Conservation (phyloP, 306 rosid species). For the Pyrus bretschneideri region DNA sequence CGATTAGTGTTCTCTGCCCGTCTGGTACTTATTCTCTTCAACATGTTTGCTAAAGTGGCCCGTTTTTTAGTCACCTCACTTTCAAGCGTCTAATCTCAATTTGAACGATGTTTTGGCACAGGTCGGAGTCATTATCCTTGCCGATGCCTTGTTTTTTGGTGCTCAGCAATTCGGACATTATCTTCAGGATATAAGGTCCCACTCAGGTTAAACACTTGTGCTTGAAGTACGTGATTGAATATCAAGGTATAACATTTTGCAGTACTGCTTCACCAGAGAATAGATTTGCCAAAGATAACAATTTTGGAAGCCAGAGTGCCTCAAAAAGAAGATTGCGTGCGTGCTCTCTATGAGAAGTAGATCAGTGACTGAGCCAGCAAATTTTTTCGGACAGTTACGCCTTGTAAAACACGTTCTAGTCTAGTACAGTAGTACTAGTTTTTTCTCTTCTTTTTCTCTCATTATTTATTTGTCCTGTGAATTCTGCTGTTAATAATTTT, state of each 20-base stretch:
- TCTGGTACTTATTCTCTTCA: constrained; percentile 45
- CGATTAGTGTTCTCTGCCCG: constrained; percentile 79
- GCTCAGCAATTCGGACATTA: constrained; percentile 67
- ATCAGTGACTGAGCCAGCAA: neutral
- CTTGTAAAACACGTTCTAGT: constrained; percentile 19
- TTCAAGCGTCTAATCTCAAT: neutral
- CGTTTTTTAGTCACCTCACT: neutral
- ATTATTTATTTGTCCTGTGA: neutral
- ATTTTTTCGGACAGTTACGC: constrained; percentile 1
- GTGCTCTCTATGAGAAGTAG: neutral
- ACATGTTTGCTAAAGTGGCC: neutral
- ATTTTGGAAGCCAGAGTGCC: constrained; percentile 19
- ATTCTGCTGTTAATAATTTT: neutral
- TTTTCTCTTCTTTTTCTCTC: neutral
- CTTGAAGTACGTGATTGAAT: neutral
- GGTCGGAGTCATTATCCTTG: constrained; percentile 62
- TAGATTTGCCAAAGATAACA: constrained; percentile 14
- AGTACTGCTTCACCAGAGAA: constrained; percentile 14
- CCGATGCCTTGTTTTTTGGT: constrained; percentile 66
- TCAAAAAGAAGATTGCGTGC: neutral
- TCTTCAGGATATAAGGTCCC: constrained; percentile 65
- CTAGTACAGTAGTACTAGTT: neutral
- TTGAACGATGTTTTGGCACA: constrained; percentile 25
- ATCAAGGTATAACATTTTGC: constrained; percentile 8
- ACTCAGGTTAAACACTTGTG: constrained; percentile 30